Base-by-base conservation (phyloP, 2,329 filamentous ascomycete species). In the Penicillium sp. region DNA sequence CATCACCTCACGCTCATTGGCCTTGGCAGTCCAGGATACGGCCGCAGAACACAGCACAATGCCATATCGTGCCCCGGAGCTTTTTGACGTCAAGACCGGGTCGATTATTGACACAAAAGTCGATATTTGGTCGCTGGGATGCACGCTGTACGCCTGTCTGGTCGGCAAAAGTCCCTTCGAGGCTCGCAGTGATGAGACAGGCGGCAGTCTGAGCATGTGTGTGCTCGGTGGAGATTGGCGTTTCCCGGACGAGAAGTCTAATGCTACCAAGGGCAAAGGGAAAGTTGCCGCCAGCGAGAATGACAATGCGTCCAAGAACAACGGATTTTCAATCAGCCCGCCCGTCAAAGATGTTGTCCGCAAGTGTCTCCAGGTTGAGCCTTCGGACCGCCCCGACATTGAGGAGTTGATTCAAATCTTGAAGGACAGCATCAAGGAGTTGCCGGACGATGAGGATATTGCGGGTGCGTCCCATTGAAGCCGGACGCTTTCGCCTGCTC, bases 91-190 rank as follows among this genome's bases (percentile, higher is more conserved):
- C 41, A 94, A 94, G 70, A 96, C 89, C 3, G 91, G 87, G 48
- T 83, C 84, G 33, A 80, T 88, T 35, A 85, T 98, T 59, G 93
- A 97, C 68, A 94, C 90, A 9, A 96, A 96, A 64, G 88, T 95
- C 27, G 93, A 98, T 66, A 94, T 98, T 51, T 98, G 93, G 93
- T 94, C 87, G 11, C 72, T 98, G 15, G 93, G 93, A 36, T 97
- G 93, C 73, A 97, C 93, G n/a, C 75, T 98, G 30, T 98, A 94
- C 68, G 93, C 93, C 25, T 97, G 93, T 60, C 77, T 98, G 7
- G 88, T 97, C 18, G 93, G 93, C 51, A 97, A 98, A 68, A 94
- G 87, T 10, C 93, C 93, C 2, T 98, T 98, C 58, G 93, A 98
- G 73, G 87, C 90, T 63, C 84, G 93, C 46, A 91, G 84, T 51